Base-by-base conservation (phyloP, 805 yeast genomes). In the Nakazawaea ambrosiae region DNA sequence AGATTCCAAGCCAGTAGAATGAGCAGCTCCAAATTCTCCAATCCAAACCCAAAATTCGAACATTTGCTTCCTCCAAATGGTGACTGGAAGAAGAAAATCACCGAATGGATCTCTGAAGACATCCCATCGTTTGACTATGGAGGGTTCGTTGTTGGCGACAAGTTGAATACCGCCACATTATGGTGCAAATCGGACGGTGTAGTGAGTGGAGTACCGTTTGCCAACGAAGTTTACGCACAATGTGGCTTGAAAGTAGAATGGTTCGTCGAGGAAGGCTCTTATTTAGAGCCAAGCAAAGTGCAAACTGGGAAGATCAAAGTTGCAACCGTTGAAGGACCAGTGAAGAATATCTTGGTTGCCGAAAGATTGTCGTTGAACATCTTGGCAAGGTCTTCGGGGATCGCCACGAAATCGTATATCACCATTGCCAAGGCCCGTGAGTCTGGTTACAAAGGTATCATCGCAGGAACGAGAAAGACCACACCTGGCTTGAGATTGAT, bases 391-490 rank as follows among this genome's bases (percentile, higher is more conserved):
- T 66, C 86, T 24, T 81, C 95, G 3, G 97, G 97, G 1, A 73
- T 89, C 31, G 95, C 97, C 8, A 83, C 95, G 0, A 77, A 77
- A 42, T 77, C 92, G 0, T 58, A 64, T 36, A 58, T 63, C 20
- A 71, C 89, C 3, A 63, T 78, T 36, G 52, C 60, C 5, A 57
- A 74, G 41, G 96, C 96, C 1, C 70, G 78, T 39, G 60, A 70
- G 29, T 61, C 71, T 4, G 92, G 94, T 0, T 90, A 77, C 54
- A 63, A 63, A 3, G 97, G 97, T 0, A 70, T 81, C 18, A 87
- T 89, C 54, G 97, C 97, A 0, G 97, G 97, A 5, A 89, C 97
- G 1, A 74, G 97, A 54, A 89, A 89, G 61, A 90, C 97, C n/a
- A 90, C 97, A 0, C 97, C 97, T 0, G 97, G 97, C 0, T 70